Conservation (phyloP, 352 stramenopile genomes). For the Phytophthora agathidicida region DNA sequence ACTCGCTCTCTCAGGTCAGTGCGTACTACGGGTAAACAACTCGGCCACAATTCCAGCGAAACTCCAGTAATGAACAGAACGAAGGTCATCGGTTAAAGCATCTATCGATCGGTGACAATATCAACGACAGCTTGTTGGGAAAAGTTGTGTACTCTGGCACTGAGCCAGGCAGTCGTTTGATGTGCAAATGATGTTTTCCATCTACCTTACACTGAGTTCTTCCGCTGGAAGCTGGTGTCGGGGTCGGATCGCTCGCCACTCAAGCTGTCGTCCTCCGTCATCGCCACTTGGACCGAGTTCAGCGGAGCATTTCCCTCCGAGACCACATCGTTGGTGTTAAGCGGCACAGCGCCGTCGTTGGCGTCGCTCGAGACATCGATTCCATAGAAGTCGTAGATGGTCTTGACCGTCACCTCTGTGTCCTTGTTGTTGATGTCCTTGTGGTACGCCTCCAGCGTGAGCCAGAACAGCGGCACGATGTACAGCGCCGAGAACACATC, state of each 20-base stretch:
- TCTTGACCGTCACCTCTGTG: constrained; percentile 63
- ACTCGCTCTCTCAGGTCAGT: constrained; percentile 55
- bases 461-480: constrained; percentile 87
- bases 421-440: constrained; percentile 88
- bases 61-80: not conserved
- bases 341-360: constrained; percentile 26
- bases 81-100: constrained; percentile 3
- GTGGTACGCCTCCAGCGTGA: constrained; percentile 79
- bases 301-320: constrained; percentile 8
- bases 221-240: constrained; percentile 52
- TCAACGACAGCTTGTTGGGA: not conserved
- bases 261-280: constrained; percentile 44
- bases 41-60: not conserved
- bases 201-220: constrained; percentile 54
- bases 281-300: constrained; percentile 37
- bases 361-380: constrained; percentile 42
- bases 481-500: constrained; percentile 92
- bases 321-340: constrained; percentile 21
- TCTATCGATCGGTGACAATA: constrained; percentile 20
- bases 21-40: constrained; percentile 32
- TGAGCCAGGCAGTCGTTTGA: constrained; percentile 7
- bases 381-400: constrained; percentile 71
- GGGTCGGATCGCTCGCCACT: constrained; percentile 37
- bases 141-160: constrained; percentile 13
- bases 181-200: constrained; percentile 25